A percentile compares a stretch with the other conserved stretches of the same genome.
phyloP scores from a whole-genome alignment of 1,284 basidiomycete species.

The Microbotryomycetes sp. region DNA sequence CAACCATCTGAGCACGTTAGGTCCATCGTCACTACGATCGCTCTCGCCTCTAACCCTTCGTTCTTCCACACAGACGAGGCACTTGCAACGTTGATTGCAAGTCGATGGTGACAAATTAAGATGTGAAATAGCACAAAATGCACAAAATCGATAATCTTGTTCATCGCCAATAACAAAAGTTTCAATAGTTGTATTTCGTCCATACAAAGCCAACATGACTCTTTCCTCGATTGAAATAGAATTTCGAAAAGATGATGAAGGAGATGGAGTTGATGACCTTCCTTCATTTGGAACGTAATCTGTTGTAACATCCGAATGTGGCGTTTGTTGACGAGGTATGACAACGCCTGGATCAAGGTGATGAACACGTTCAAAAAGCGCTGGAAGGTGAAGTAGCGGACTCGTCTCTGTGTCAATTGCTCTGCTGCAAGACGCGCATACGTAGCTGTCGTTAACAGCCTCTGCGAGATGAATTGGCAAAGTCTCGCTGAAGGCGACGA shows the following conservation, averaged over 20 bases:
- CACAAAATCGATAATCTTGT: slow-evolving; percentile 8
- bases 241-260: not conserved
- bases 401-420: not conserved
- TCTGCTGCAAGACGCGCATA: slow-evolving; percentile 5
- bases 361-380: slow-evolving; percentile 15
- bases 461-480: not conserved
- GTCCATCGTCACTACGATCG: no score
- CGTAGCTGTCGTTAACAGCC: not conserved
- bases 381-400: not conserved
- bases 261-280: no score
- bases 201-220: slow-evolving; percentile 12
- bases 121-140: slow-evolving; percentile 11
- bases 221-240: slow-evolving; percentile 15
- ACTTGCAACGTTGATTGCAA: slow-evolving; percentile 1
- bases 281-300: not conserved
- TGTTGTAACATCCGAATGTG: not conserved
- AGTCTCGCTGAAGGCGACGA: not conserved
- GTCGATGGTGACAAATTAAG: not conserved
- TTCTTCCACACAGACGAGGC: slow-evolving; percentile 12
- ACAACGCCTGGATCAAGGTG: slow-evolving; percentile 19
- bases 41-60: not conserved
- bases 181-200: slow-evolving; percentile 5
- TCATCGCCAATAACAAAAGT: slow-evolving; percentile 15
- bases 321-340: slow-evolving; percentile 1
- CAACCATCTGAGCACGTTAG: no score